Percentiles rank a stretch among this genome's conserved stretches.
Conservation (phyloP, 805 yeast genomes). For the Hyphopichia homilentoma region DNA sequence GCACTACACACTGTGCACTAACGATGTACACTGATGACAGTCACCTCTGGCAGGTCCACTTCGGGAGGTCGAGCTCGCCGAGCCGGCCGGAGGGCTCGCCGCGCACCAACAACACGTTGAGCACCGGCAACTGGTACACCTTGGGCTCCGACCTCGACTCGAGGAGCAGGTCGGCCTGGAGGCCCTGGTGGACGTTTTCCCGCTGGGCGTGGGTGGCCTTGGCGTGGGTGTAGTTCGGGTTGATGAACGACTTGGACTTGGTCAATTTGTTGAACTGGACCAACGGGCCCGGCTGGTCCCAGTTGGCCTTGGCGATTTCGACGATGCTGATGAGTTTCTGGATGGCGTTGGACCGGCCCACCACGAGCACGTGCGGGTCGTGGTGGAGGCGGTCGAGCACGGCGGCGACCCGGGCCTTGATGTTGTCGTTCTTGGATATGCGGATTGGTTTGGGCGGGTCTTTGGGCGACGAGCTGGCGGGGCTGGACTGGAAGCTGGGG, state of each 20-base stretch:
- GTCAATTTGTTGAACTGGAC: conserved; percentile 13
- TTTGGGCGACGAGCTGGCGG: too few relatives aligned
- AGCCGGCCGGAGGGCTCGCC: neutral
- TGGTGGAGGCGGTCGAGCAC: conserved; percentile 4
- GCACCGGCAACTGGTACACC: neutral
- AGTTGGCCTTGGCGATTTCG: conserved; percentile 13
- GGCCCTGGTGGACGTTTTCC: too few relatives aligned
- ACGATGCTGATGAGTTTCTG: conserved; percentile 12
- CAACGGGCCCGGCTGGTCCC: too few relatives aligned
- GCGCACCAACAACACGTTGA: neutral
- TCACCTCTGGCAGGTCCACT: neutral
- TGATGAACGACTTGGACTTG: conserved; percentile 3
- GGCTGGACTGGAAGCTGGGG: neutral
- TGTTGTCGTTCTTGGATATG: conserved; percentile 15
- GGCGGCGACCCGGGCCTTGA: conserved; percentile 11
- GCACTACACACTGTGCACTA: neutral
- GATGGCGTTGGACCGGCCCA: conserved; percentile 9
- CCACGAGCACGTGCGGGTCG: conserved; percentile 6
- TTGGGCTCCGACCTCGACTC: too few relatives aligned
- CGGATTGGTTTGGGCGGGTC: neutral
- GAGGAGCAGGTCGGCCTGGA: too few relatives aligned
- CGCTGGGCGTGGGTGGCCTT: conserved; percentile 1
- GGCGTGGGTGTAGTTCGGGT: conserved; percentile 5
- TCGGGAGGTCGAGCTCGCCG: neutral
- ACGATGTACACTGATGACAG: neutral